Evolutionary conservation across 768 basidiomycete genomes (phyloP).

Genomic region (Phylloporus rhodoxanthus): DNA sequence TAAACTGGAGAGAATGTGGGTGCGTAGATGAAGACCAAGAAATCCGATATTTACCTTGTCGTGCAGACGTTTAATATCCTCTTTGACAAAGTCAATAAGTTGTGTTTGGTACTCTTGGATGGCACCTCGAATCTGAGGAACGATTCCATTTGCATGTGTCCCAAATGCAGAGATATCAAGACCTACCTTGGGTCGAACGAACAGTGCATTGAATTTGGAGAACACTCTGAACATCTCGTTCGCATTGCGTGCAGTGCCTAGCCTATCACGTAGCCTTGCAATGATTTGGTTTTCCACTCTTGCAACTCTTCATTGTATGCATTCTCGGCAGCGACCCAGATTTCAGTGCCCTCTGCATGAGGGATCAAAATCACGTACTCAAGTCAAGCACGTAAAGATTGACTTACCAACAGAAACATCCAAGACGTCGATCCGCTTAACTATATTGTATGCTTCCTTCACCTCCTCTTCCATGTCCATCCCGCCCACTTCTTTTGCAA

Average conservation of each 20-base stretch:
- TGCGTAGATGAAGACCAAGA: background rate
- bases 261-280: slow-evolving; percentile 80
- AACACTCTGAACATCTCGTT: slow-evolving; percentile 99
- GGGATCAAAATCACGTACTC: background rate
- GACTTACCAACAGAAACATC: slow-evolving; percentile 87
- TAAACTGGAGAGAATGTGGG: slow-evolving; percentile 53
- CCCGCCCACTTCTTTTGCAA: slow-evolving; percentile 73
- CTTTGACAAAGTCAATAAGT: slow-evolving; percentile 97
- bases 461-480: slow-evolving; percentile 99
- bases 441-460: slow-evolving; percentile 91
- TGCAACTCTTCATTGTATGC: slow-evolving; percentile 97
- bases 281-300: slow-evolving; percentile 99
- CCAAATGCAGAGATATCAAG: background rate
- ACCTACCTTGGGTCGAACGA: slow-evolving; percentile 88
- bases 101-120: slow-evolving; percentile 99
- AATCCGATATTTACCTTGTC: slow-evolving; percentile 57
- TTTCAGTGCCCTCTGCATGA: slow-evolving; percentile 83
- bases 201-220: slow-evolving; percentile 95
- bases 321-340: slow-evolving; percentile 95
- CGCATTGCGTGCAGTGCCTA: slow-evolving; percentile 93
- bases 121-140: slow-evolving; percentile 80
- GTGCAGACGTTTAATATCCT: slow-evolving; percentile 92
- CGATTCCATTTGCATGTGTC: background rate
- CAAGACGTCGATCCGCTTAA: slow-evolving; percentile 93
- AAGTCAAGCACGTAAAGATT: background rate